Base-by-base conservation (phyloP, 768 basidiomycete species). In the Crepidotus variabilis region DNA sequence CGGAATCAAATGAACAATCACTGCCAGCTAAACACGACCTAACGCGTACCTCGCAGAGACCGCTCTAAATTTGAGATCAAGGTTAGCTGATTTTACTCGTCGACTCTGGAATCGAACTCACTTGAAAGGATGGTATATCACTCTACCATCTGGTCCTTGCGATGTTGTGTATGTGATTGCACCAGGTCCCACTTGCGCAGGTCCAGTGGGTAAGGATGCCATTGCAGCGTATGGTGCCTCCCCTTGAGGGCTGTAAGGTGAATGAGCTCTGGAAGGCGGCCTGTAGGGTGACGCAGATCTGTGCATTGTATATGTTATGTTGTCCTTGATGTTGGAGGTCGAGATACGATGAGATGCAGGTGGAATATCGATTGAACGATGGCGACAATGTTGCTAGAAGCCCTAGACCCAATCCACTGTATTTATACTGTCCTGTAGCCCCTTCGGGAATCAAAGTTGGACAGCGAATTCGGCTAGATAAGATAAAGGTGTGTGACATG, bases 61-160 rank as follows among this genome's bases (percentile, higher is more conserved):
- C 54, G 88, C 88, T 72, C 88, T 90, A 56, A 35, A 55, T 39
- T 61, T 64, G 39, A 45, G 51, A 57, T 58, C 61, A 56, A 55
- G 55, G 8, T 65, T 33, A 61, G 62, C 59, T 32, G 66, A 61
- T 61, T 56, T 20, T 58, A 49, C 52, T 57, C 39, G 34, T 51
- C 54, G 57, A 22, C 20, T 39, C 11, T 50, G 51, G 47, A 34
- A 45, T 22, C 46, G 23, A 33, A 71, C 83, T 60, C 63, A 88
- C 89, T 75, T 90, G 82, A 90, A 92, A 11, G 84, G 79, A 64
- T 90, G 86, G 66, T 92, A 92, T 53, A 78, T 65, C 28, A 81
- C 54, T 59, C 78, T 75, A 16, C 90, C 90, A 72, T 90, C 84
- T 35, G 80, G 73, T 2, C 77, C 77, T 0, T 74, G 78, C 1